phyloP scores from a whole-genome alignment of 108 stramenopile species.

The Nitzschia sp. region DNA sequence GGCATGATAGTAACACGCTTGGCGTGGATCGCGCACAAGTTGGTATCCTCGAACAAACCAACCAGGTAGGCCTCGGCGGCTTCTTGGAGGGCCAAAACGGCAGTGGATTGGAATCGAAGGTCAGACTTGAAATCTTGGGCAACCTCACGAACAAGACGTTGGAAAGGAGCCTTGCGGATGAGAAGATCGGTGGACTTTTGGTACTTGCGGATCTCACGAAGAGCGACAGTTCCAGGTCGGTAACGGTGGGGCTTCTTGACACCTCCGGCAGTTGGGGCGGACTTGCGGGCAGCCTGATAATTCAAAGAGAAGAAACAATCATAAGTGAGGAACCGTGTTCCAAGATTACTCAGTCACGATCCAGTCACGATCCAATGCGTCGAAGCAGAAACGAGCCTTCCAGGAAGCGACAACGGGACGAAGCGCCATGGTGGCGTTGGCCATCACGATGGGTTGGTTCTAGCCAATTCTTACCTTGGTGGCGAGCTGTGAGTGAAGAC shows the following conservation, averaged over 20 bases:
- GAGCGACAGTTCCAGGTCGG: slow-evolving; percentile 83
- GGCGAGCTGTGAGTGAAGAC: slow-evolving; percentile 30
- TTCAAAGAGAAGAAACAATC: background rate
- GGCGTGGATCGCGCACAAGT: slow-evolving; percentile 95
- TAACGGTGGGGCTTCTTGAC: slow-evolving; percentile 86
- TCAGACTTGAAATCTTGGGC: slow-evolving; percentile 79
- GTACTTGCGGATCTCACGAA: slow-evolving; percentile 89
- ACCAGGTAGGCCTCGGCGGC: slow-evolving; percentile 92
- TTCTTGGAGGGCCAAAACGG: slow-evolving; percentile 91
- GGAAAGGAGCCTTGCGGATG: slow-evolving; percentile 92
- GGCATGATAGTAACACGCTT: slow-evolving; percentile 97
- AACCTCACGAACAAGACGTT: slow-evolving; percentile 89
- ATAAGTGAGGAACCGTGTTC: background rate
- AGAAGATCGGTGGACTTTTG: slow-evolving; percentile 92
- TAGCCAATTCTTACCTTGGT: slow-evolving; percentile 36
- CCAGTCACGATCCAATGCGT: background rate
- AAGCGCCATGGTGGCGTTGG: background rate
- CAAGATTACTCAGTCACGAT: background rate
- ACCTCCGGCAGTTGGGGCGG: slow-evolving; percentile 85
- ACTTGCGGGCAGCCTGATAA: slow-evolving; percentile 73
- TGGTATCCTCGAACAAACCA: slow-evolving; percentile 92
- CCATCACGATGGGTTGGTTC: background rate
- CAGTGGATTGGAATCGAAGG: slow-evolving; percentile 87
- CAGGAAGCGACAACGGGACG: background rate
- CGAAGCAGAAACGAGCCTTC: background rate